phyloP scores from a whole-genome alignment of 257 asterid genomes.

The Nicotiana undulata region DNA sequence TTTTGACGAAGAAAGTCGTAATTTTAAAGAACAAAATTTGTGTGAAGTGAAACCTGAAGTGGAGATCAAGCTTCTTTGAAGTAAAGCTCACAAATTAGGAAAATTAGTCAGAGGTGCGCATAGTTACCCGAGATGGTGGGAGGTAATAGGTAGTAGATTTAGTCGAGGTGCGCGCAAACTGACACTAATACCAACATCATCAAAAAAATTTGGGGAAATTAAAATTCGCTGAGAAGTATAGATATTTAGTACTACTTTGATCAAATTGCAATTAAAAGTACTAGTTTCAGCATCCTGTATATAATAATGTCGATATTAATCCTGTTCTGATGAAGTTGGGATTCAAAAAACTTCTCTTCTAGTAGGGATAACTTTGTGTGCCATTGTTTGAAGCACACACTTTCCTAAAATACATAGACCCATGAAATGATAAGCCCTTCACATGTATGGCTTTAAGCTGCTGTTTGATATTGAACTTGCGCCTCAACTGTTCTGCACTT shows the following conservation, averaged over 20 bases:
- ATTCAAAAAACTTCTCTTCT: background rate
- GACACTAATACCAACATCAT: too few relatives aligned
- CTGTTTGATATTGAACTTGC: background rate
- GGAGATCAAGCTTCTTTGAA: background rate
- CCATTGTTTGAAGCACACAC: background rate
- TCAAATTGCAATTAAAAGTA: background rate
- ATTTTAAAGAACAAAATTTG: background rate
- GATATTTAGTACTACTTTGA: background rate
- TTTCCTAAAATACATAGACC: background rate
- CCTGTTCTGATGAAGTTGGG: background rate
- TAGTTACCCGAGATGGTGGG: too few relatives aligned
- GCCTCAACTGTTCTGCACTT: background rate
- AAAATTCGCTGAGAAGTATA: background rate
- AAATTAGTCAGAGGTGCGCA: too few relatives aligned
- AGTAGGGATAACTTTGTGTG: background rate
- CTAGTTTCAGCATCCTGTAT: background rate
- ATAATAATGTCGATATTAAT: background rate
- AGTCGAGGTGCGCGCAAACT: too few relatives aligned
- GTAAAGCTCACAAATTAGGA: background rate
- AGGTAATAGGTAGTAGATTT: too few relatives aligned
- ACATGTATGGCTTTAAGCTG: background rate
- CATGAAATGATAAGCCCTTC: background rate
- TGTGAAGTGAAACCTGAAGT: background rate
- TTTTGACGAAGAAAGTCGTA: background rate
- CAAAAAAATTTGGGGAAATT: background rate